These are phyloP conservation scores for Lagerstroemia speciosa DNA, from an alignment of 345 rosid genomes.

Conservation along the genomic window DNA sequence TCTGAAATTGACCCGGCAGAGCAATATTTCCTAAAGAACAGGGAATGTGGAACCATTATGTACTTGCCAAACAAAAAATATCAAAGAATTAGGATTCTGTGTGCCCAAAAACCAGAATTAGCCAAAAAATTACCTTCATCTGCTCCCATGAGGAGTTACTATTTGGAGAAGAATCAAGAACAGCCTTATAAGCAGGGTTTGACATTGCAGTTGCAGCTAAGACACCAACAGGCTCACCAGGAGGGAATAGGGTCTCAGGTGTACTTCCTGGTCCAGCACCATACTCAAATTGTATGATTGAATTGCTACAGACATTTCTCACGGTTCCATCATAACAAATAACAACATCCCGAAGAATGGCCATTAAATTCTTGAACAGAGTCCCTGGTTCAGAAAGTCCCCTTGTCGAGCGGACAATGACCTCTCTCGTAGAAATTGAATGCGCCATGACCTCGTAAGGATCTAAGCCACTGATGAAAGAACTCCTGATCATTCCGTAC, in stretches of 20 bases:
- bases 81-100: not conserved
- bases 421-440: slow-evolving; percentile 75
- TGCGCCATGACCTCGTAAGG: slow-evolving; percentile 87
- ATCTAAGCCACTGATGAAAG: slow-evolving; percentile 82
- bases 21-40: slow-evolving; percentile 68
- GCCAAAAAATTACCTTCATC: slow-evolving; percentile 69
- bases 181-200: slow-evolving; percentile 95
- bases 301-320: slow-evolving; percentile 73
- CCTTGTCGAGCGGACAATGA: slow-evolving; percentile 77
- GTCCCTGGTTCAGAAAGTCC: slow-evolving; percentile 98
- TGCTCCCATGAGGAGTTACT: slow-evolving; percentile 92
- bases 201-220: slow-evolving; percentile 98
- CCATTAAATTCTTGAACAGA: slow-evolving; percentile 87
- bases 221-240: slow-evolving; percentile 98
- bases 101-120: not conserved
- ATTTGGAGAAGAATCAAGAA: slow-evolving; percentile 84
- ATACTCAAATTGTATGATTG: slow-evolving; percentile 77
- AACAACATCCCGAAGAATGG: slow-evolving; percentile 85
- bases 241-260: slow-evolving; percentile 46
- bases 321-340: slow-evolving; percentile 91
- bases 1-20: slow-evolving; percentile 66
- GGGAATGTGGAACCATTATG: slow-evolving; percentile 8
- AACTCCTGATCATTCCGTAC: slow-evolving; percentile 58
- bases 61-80: not conserved
- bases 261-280: slow-evolving; percentile 38